Evolutionary conservation across 441 rosid genomes (phyloP), one percentile per base, ranked within the genome.

Genomic region (Pelargonium australe): DNA sequence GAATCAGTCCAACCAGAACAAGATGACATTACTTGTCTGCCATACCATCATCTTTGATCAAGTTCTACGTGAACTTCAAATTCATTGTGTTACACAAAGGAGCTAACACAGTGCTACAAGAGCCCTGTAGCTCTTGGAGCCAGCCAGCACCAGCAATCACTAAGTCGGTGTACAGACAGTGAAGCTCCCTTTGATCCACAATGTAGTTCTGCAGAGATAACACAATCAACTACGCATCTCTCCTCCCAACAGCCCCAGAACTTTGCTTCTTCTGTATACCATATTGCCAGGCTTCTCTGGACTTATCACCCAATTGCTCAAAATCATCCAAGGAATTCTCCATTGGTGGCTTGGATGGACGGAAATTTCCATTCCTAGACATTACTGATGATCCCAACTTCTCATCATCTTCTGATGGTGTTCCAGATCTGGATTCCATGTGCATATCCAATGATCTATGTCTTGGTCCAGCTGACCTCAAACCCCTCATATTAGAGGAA

Each of bases 221-320:
- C 37, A 67, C 64, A 53, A 73, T 73, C 41, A 64, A 53, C 80
- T 80, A 85, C 57, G 76, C 79, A 64, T 87, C 97, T 77, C 88
- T 85, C 85, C 86, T 89, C 62, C 86, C 90, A 68, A 77, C 19
- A 43, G 81, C 62, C 66, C 88, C 78, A 1, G 84, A 80, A 76
- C 65, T 76, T 73, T 78, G 93, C 87, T 79, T 88, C 82, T 77
- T 87, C 73, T 79, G 91, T 72, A 75, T 76, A 67, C 93, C 90
- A 74, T 87, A 77, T 78, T 87, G 96, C 96, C 92, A 89, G 77
- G 87, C 86, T 75, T 87, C 92, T 72, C 89, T 85, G 55, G 85
- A 76, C 76, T 81, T 83, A 43, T 87, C 92, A 34, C 84, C 89
- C 0, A 86, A 71, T 51, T 79, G 90, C 76, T 83, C 87, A 77